phyloP scores from a whole-genome alignment of 495 filamentous ascomycete genomes.

The Penicillium chermesinum region DNA sequence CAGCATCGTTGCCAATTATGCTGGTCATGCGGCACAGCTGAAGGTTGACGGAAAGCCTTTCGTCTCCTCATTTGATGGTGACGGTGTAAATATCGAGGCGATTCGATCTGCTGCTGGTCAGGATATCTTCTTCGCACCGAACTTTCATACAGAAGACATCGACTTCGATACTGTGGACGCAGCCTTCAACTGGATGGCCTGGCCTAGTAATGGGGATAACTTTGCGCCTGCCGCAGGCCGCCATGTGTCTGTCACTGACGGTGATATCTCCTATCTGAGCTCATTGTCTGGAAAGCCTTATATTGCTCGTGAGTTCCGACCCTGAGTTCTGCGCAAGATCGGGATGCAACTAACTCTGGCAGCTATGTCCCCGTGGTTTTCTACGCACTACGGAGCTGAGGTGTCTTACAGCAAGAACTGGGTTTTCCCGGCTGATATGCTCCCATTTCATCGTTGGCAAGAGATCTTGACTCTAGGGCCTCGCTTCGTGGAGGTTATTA shows the following conservation, averaged over 20 bases:
- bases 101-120: constrained; percentile 40
- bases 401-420: constrained; percentile 46
- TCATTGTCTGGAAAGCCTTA: constrained; percentile 50
- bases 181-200: constrained; percentile 56
- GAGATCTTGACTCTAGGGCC: constrained; percentile 45
- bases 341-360: background rate
- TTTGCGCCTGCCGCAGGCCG: constrained; percentile 43
- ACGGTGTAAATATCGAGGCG: constrained; percentile 43
- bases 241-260: constrained; percentile 42
- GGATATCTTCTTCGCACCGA: constrained; percentile 52
- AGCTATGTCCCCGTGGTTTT: constrained; percentile 38
- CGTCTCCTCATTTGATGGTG: constrained; percentile 51
- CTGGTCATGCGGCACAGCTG: constrained; percentile 45
- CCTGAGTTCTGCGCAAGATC: background rate
- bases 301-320: constrained; percentile 38
- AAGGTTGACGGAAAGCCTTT: constrained; percentile 51
- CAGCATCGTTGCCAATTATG: constrained; percentile 46
- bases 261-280: constrained; percentile 43
- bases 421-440: constrained; percentile 46
- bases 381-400: constrained; percentile 34
- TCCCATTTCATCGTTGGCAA: constrained; percentile 47
- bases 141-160: constrained; percentile 43
- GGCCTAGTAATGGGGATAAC: constrained; percentile 52
- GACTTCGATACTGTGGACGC: constrained; percentile 41
- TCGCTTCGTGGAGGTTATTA: constrained; percentile 54